Base-by-base conservation (phyloP, 2,329 filamentous ascomycete species). In the Macrophomina pseudophaseolina region DNA sequence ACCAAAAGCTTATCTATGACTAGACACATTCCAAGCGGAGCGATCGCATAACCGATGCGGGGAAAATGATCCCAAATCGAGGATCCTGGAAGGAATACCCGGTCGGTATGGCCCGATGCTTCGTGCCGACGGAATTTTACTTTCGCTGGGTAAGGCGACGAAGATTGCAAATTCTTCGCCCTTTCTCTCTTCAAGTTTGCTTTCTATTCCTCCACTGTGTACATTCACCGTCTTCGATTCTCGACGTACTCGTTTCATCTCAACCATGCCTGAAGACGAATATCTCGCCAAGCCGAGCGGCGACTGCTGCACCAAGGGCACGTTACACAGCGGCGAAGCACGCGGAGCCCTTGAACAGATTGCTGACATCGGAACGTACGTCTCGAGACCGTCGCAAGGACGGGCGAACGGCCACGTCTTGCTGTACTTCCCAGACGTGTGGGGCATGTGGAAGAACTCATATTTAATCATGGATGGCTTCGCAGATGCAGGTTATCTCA, bases 391-490 rank as follows among this genome's bases (percentile, higher is more conserved):
- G 16, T 53, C 68, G 44, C 58, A 67, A 12, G 72, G 67, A 7
- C 77, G 73, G 35, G 67, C 73, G 4, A 83, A 82, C 67, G 80
- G 80, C 1, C 71, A 82, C 67, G 71, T 83, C 38, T 63, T 84
- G 5, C 72, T 84, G 3, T 83, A 82, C 71, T 83, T 81, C 69
- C 80, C 81, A 0, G 81, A 83, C 66, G 78, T 82, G 4, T 82
- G 75, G 74, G 81, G 81, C 9, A 74, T 83, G 69, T 82, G 78
- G 67, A 75, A 72, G 11, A 83, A 83, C 58, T 78, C 76, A 0
- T 70, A 80, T 30, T 73, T 83, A n/a, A 70, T 83, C 44, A 83
- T 83, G 80, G 81, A 84, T 69, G 80, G 70, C 2, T 82, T 83
- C 68, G 80, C 81, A 11, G 78, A 81, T 66, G 77, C 78, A 7